phyloP scores from a whole-genome alignment of 2,329 filamentous ascomycete genomes.

The Furcasterigmium sp. region DNA sequence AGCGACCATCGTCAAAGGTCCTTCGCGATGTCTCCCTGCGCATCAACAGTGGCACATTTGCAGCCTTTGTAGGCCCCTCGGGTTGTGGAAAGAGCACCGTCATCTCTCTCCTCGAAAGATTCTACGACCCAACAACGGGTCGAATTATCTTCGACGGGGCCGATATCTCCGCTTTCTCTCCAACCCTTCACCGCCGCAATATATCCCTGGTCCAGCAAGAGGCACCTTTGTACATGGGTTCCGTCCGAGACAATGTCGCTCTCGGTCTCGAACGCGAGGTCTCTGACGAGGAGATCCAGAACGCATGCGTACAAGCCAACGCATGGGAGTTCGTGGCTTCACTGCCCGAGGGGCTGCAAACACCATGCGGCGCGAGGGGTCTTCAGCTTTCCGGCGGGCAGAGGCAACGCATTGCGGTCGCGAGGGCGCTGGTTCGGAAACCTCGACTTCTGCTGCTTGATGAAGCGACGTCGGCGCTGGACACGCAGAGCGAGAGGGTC shows the following conservation, averaged over 20 bases:
- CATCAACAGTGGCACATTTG: constrained; percentile 39
- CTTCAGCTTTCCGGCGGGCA: constrained; percentile 68
- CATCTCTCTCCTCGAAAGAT: constrained; percentile 42
- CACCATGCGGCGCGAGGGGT: constrained; percentile 60
- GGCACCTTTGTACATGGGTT: constrained; percentile 21
- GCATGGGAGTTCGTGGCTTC: constrained; percentile 49
- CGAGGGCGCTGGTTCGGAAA: constrained; percentile 61
- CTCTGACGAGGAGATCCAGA: constrained; percentile 33
- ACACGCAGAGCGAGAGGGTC: constrained; percentile 59
- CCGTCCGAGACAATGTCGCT: constrained; percentile 50
- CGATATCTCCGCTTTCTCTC: constrained; percentile 3
- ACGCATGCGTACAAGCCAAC: constrained; percentile 50
- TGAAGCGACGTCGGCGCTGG: constrained; percentile 62
- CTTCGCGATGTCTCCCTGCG: constrained; percentile 10
- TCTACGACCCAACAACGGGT: constrained; percentile 22
- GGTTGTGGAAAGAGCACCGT: constrained; percentile 58
- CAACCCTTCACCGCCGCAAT: neutral
- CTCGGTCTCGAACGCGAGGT: constrained; percentile 28
- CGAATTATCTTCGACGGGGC: constrained; percentile 15
- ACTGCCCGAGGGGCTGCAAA: constrained; percentile 51
- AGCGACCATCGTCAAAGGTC: neutral
- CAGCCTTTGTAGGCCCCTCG: constrained; percentile 49
- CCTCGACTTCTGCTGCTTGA: constrained; percentile 64
- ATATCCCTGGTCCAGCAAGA: neutral
- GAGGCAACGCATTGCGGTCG: constrained; percentile 67